phyloP scores from a whole-genome alignment of 805 yeast genomes.

The Pichia phayaonensis region DNA sequence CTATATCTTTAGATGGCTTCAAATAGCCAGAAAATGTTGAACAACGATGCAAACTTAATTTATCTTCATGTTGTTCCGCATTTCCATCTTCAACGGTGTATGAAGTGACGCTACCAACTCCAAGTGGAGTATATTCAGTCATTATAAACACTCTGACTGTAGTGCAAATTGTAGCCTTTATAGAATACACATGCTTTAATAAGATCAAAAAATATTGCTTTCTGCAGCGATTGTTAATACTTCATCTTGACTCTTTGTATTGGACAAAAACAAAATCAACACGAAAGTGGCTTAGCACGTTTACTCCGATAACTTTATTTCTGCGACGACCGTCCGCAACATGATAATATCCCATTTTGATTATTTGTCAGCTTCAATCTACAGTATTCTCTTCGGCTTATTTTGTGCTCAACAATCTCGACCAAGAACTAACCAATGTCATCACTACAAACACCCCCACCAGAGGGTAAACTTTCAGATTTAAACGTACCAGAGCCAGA shows the following conservation, averaged over 20 bases:
- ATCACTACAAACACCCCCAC: neutral
- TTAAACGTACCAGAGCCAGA: conserved; percentile 79
- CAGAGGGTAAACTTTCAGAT: conserved; percentile 4
- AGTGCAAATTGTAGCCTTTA: too few relatives aligned
- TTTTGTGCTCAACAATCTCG: neutral
- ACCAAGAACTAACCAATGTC: neutral
- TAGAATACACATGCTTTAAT: too few relatives aligned
- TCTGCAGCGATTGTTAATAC: too few relatives aligned
- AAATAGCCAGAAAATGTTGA: conserved; percentile 1
- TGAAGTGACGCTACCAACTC: neutral
- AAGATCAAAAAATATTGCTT: too few relatives aligned
- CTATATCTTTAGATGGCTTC: neutral
- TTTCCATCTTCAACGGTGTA: neutral
- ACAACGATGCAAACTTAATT: conserved; percentile 1
- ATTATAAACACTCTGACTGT: too few relatives aligned
- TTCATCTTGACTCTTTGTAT: too few relatives aligned
- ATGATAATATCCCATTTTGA: neutral
- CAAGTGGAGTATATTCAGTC: neutral
- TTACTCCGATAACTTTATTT: neutral
- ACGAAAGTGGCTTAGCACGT: too few relatives aligned
- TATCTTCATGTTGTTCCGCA: neutral
- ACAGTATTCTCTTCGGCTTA: neutral
- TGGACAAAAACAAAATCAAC: neutral
- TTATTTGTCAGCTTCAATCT: neutral
- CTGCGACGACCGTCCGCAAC: neutral